These are phyloP conservation scores for Scheffersomyces segobiensis DNA, from an alignment of 1,139 yeast species.

Conservation along the genomic window DNA sequence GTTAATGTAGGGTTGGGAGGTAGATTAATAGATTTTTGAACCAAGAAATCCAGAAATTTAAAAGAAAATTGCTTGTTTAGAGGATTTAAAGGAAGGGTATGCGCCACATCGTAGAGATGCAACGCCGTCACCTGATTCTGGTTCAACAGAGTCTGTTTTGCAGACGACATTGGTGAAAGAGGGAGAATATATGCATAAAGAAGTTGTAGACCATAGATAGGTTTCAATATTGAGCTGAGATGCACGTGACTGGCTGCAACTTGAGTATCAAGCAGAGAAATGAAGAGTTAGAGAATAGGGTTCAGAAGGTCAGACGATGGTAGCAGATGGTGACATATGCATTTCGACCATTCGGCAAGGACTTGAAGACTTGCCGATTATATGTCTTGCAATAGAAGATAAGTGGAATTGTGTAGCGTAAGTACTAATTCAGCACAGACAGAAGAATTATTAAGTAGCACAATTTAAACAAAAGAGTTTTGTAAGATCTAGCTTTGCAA, in stretches of 20 bases:
- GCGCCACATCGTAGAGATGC: conserved; percentile 34
- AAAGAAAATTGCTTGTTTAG: conserved; percentile 26
- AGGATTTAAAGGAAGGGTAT: conserved; percentile 26
- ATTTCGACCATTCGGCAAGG: no score
- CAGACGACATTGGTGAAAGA: background rate
- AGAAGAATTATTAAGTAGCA: no score
- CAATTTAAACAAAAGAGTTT: no score
- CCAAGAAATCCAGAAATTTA: conserved; percentile 21
- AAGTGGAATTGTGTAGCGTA: background rate
- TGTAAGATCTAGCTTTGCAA: no score
- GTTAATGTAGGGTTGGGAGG: conserved; percentile 20
- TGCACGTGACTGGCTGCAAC: background rate
- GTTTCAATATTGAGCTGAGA: background rate
- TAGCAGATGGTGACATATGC: no score
- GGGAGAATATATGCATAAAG: background rate
- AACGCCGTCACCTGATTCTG: conserved; percentile 11
- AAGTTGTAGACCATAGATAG: background rate
- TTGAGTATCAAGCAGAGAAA: background rate
- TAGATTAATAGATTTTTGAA: conserved; percentile 25
- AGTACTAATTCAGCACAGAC: background rate
- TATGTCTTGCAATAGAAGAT: background rate
- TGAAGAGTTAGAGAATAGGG: background rate
- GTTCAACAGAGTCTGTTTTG: background rate
- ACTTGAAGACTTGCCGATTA: background rate
- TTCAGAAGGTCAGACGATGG: background rate